Evolutionary conservation across 2,329 filamentous ascomycete species (phyloP), one percentile per base, ranked within the genome.

Genomic region (Pyrenophora teres): DNA sequence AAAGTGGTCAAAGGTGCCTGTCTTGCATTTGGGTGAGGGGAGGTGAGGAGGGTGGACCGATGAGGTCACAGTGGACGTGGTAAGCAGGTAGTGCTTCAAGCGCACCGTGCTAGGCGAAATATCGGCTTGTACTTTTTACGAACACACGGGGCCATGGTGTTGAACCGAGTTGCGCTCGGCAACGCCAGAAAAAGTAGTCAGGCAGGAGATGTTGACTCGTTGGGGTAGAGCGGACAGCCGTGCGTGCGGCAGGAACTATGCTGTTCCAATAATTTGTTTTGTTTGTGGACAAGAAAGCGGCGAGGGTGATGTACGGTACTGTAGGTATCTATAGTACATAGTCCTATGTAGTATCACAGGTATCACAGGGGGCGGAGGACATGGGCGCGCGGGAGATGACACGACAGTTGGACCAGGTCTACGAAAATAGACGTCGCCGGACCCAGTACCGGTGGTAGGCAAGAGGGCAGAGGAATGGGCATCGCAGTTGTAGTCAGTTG

Each of bases 311-410:
- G 25, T 30, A 30, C 5, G 25, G 6, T 30, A 8, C 6, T 4
- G 15, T 15, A 15, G 15, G 15, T 15, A 15, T 15, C 15, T 15
- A 15, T 15, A 15, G 15, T 15, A 15, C 15, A 15, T 15, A 15
- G 15, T 15, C 15, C 15, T 15, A 15, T 15, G 15, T 15, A 15
- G 53, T 46, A 39, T 30, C 27, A 40, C 43, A 21, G 19, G 19
- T 15, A 15, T 32, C 44, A 33, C 44, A 30, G 48, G 23, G 19
- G 48, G 46, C 40, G 37, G 53, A 50, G 39, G 43, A 45, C 39
- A 42, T n/a, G 39, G 43, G 42, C 46, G 50, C 44, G 46, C 57
- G 57, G 50, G 45, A 52, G 33, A 56, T 52, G 36, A 54, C 38
- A 46, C 43, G 46, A 44, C 32, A 44, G 49, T 40, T 41, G 43